Conservation (phyloP, 176 grass and related monocot species). For the Thalia dealbata region DNA sequence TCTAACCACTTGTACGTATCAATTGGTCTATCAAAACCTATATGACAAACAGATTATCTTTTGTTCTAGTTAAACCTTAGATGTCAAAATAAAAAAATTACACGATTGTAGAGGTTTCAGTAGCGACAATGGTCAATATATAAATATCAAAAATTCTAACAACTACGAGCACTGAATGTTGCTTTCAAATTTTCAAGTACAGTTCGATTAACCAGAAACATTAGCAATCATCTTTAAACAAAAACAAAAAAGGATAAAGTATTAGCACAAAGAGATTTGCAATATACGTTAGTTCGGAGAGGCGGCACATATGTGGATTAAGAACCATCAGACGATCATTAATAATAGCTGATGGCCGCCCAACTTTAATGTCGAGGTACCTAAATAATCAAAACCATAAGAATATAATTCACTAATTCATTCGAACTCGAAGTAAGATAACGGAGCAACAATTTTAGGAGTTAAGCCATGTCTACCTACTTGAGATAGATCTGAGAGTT, state of each 20-base stretch:
- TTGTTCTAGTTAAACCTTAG: background rate
- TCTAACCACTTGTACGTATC: too few relatives aligned
- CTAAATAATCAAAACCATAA: slow-evolving; percentile 29
- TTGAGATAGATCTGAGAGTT: slow-evolving; percentile 57
- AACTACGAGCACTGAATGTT: background rate
- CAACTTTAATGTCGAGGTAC: slow-evolving; percentile 45
- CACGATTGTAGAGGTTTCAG: background rate
- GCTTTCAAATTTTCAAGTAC: background rate
- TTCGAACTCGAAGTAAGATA: background rate
- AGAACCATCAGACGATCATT: slow-evolving; percentile 24
- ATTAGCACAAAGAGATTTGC: background rate
- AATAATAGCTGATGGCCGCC: slow-evolving; percentile 22
- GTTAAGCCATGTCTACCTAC: background rate
- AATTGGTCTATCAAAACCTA: background rate
- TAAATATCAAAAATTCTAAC: background rate
- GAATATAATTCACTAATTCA: background rate
- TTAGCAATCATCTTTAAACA: background rate
- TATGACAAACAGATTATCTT: background rate
- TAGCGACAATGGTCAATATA: background rate
- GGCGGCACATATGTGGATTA: slow-evolving; percentile 70
- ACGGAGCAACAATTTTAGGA: background rate
- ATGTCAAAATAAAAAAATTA: background rate
- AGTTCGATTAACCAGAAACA: too few relatives aligned
- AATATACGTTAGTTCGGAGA: slow-evolving; percentile 44
- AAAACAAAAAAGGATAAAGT: background rate